Evolutionary conservation across 192 early-diverging fungal species (phyloP), one percentile per base, ranked within the genome.

Genomic region (Podila clonocystis): DNA sequence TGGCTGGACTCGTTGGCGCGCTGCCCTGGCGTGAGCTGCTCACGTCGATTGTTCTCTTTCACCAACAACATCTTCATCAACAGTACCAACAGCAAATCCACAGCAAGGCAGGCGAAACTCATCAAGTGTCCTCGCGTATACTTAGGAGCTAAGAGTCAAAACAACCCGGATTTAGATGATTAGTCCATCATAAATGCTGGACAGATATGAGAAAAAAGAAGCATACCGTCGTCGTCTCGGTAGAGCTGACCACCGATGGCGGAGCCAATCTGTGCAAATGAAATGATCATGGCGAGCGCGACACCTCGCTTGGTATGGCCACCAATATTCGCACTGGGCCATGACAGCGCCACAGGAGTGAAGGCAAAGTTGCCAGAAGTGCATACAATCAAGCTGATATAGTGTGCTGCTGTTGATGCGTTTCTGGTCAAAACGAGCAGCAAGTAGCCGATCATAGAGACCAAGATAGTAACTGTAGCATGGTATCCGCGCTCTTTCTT

Each of bases 221-320:
- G 33, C 62, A 24, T 65, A 65, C 63, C 63, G 17, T 91, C 91
- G 8, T 85, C 80, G 26, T 72, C 45, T 60, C 91, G 88, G 78
- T 92, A 94, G 2, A 94, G 86, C 58, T 92, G 91, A 1, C 89
- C 89, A 50, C 86, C 90, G 26, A 94, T 83, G 20, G 85, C 85
- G 38, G 90, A 91, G 70, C 91, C 90, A 52, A 89, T 72, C 67
- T 94, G 91, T 24, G 88, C 91, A 63, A 89, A 84, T 3, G 84
- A 84, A 63, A 90, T 87, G 30, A 89, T 72, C 60, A 90, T 77
- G 38, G 91, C 91, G 12, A 84, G 73, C 15, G 88, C 88, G 55
- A 89, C 75, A 6, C 82, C 91, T 20, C 87, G 74, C 73, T 93
- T 93, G 5, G 87, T 91, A 62, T 90, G 85, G 6, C 91, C 91